Conservation (phyloP, 1,284 basidiomycete species). For the Ceratobasidium sp. region DNA sequence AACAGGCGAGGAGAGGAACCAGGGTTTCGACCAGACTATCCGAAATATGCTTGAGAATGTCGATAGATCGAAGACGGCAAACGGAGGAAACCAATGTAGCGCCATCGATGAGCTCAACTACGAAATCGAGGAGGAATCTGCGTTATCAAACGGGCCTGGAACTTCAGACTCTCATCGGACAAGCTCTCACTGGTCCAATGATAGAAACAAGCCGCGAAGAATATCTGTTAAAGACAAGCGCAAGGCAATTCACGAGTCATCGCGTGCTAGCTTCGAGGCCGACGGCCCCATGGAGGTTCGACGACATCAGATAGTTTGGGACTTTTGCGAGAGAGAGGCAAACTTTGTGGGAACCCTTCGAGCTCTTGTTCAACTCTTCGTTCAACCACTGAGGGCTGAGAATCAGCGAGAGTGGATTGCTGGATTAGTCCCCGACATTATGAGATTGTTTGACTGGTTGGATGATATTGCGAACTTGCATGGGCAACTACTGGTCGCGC, state of each 20-base stretch:
- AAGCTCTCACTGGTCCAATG: not conserved
- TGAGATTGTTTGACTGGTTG: conserved; percentile 80
- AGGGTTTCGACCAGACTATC: conserved; percentile 8
- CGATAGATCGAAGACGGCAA: not conserved
- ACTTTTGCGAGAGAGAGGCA: conserved; percentile 71
- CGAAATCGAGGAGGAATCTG: not conserved
- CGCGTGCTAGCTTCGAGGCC: conserved; percentile 14
- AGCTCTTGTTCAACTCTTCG: conserved; percentile 69
- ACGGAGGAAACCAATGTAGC: not conserved
- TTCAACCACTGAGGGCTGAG: conserved; percentile 73
- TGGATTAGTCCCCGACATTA: conserved; percentile 71
- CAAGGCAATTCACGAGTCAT: conserved; percentile 22
- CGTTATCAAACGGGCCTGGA: not conserved
- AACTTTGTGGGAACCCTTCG: conserved; percentile 70
- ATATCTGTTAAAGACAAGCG: conserved; percentile 20
- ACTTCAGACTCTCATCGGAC: not conserved
- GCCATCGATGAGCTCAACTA: not conserved
- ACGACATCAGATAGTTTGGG: conserved; percentile 72
- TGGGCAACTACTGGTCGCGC: conserved; percentile 60
- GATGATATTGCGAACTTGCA: conserved; percentile 85
- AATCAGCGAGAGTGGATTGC: conserved; percentile 75
- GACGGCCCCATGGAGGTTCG: conserved; percentile 56
- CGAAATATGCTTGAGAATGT: conserved; percentile 20
- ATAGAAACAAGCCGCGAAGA: no score
- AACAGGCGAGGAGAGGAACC: no score